Evolutionary conservation across 2,329 filamentous ascomycete species (phyloP), one percentile per base, ranked within the genome.

Genomic region (Zymoseptoria brevis): DNA sequence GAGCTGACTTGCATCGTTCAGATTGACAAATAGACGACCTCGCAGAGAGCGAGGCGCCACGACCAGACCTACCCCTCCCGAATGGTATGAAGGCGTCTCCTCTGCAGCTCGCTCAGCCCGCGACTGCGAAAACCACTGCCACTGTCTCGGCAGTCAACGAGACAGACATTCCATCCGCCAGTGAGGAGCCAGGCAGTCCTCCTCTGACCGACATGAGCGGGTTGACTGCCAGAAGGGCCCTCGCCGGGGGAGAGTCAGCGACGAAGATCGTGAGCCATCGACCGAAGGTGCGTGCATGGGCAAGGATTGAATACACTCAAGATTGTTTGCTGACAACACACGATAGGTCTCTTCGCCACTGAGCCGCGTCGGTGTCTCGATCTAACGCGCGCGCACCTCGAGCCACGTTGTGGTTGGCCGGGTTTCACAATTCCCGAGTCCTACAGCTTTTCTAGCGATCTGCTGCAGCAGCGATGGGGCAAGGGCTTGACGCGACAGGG

Each of bases 11-110:
- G 4, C 19, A 4, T 9, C 26, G 13, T 45, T 30, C 68, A 88
- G 86, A 95, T 94, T 93, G 89, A 93, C 88, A 87, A 83, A 84
- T 86, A 85, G 85, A 89, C 81, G 82, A 62, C 66, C 70, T 73
- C 69, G 68, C 68, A 64, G 57, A 67, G 75, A 82, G 86, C 90
- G 92, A 96, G 92, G 91, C 87, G 85, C 81, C 81, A 81, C 81
- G 82, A 87, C 87, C 80, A 81, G 78, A 78, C 75, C 76, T 77
- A 76, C 75, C 74, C 73, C 70, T 59, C 49, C 56, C 51, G 30
- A 73, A 73, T 75, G 78, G 77, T 79, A 78, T 80, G 78, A 83
- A 76, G 78, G 77, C 79, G 79, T 74, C 76, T 78, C 79, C 74
- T 74, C 71, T 64, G 71, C 74, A 74, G 76, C 73, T 60, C 57